Evolutionary conservation across 2,329 filamentous ascomycete genomes (phyloP).

Genomic region (Orbilia brochopaga): DNA sequence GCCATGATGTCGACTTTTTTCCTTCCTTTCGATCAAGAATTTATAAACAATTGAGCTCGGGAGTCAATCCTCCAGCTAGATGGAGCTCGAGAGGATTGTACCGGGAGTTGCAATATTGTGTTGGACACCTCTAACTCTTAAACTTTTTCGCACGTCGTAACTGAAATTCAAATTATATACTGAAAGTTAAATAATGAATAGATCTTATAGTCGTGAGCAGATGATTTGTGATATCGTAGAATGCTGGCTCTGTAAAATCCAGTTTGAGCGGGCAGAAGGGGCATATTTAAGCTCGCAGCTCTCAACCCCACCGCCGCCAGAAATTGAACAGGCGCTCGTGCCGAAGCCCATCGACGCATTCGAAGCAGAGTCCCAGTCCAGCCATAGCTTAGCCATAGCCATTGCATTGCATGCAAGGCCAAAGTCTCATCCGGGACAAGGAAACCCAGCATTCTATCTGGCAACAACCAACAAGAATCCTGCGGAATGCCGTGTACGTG

Average conservation of each 20-base stretch:
- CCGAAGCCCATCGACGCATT: not conserved
- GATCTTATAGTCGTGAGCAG: no score
- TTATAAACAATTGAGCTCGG: not conserved
- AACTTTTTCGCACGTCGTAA: no score
- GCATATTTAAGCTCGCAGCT: not conserved
- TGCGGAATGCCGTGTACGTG: not conserved
- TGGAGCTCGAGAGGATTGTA: no score
- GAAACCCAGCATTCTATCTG: constrained; percentile 28
- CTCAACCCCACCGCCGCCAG: not conserved
- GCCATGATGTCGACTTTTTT: constrained; percentile 1
- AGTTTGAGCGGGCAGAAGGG: not conserved
- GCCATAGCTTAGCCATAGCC: constrained; percentile 27
- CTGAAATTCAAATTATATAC: no score
- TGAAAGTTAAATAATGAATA: no score
- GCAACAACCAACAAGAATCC: not conserved
- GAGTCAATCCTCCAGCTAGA: no score
- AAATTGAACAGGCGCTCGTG: not conserved
- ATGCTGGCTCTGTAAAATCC: not conserved
- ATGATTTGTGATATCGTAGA: no score
- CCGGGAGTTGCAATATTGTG: no score
- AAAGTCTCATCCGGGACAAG: constrained; percentile 33
- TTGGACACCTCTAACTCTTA: no score
- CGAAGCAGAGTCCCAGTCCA: not conserved
- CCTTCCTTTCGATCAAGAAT: no score
- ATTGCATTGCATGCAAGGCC: constrained; percentile 13